Percentiles rank a stretch among this genome's conserved stretches.
Conservation (phyloP, 192 early-diverging fungal genomes). For the Umbelopsis ramanniana region DNA sequence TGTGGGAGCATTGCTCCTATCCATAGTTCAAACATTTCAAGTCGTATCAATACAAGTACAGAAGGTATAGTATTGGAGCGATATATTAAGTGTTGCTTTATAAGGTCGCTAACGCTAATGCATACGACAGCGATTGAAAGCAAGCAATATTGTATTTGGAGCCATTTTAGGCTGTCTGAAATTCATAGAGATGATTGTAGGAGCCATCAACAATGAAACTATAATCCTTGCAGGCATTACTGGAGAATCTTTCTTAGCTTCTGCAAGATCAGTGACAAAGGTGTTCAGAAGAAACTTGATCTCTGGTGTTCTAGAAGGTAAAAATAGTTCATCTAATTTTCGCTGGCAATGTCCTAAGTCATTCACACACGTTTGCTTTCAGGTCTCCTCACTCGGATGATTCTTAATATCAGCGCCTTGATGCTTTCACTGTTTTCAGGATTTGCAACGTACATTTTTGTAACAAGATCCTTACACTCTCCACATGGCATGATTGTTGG, state of each 20-base stretch:
- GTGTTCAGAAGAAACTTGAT: constrained; percentile 79
- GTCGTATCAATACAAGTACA: constrained; percentile 48
- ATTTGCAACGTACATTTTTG: constrained; percentile 62
- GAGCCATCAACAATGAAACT: constrained; percentile 66
- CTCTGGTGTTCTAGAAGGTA: constrained; percentile 58
- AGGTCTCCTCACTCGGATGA: constrained; percentile 59
- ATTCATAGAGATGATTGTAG: constrained; percentile 44
- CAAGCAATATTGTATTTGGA: constrained; percentile 9
- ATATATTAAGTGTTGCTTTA: background rate
- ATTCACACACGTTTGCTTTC: background rate
- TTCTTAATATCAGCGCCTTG: constrained; percentile 62
- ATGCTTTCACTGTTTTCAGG: constrained; percentile 62
- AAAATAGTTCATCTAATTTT: background rate
- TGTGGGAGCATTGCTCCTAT: constrained; percentile 65
- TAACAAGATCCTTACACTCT: constrained; percentile 54
- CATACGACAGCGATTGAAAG: background rate
- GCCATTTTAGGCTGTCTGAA: constrained; percentile 3
- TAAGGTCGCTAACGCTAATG: background rate
- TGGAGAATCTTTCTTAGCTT: constrained; percentile 62
- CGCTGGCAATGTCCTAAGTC: background rate
- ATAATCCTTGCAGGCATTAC: constrained; percentile 74
- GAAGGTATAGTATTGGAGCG: constrained; percentile 40
- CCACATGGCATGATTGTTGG: constrained; percentile 71
- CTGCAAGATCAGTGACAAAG: constrained; percentile 63
- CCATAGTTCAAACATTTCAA: constrained; percentile 57